phyloP scores from a whole-genome alignment of 768 basidiomycete genomes.

The Hypsizygus marmoreus region DNA sequence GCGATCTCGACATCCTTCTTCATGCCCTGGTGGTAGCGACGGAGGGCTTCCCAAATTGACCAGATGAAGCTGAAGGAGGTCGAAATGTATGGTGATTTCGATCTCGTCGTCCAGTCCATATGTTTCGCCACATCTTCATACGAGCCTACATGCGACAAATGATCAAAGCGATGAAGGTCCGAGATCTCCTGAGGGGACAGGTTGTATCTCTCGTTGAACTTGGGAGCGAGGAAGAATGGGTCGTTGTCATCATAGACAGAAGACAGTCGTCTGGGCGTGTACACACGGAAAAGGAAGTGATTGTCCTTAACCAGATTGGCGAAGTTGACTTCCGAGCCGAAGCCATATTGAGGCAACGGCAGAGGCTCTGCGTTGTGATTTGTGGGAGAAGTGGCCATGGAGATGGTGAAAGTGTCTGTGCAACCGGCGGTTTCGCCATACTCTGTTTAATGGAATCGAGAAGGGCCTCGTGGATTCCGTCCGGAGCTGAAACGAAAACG shows the following conservation, averaged over 20 bases:
- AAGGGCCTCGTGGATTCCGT: constrained; percentile 33
- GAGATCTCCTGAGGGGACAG: constrained; percentile 33
- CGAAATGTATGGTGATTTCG: constrained; percentile 69
- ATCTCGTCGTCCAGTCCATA: constrained; percentile 79
- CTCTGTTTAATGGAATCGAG: constrained; percentile 15
- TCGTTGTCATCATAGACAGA: constrained; percentile 55
- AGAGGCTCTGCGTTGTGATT: constrained; percentile 24
- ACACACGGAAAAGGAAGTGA: constrained; percentile 78
- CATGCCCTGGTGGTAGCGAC: constrained; percentile 69
- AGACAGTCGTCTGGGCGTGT: constrained; percentile 68
- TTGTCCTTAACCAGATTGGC: constrained; percentile 61
- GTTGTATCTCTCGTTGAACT: constrained; percentile 54
- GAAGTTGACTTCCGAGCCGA: constrained; percentile 64
- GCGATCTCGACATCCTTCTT: constrained; percentile 82
- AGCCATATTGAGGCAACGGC: constrained; percentile 72
- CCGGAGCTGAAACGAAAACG: constrained; percentile 30
- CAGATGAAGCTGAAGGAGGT: constrained; percentile 81
- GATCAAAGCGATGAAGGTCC: constrained; percentile 1
- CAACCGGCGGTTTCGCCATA: neutral
- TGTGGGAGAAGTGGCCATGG: constrained; percentile 27
- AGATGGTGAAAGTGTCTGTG: constrained; percentile 9
- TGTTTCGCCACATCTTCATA: constrained; percentile 69
- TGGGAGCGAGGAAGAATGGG: constrained; percentile 69
- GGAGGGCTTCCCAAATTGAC: constrained; percentile 81
- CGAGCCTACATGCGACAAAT: constrained; percentile 26